Evolutionary conservation across 495 filamentous ascomycete genomes (phyloP), one percentile per base, ranked within the genome.

Genomic region (Lasiosphaeris hirsuta): DNA sequence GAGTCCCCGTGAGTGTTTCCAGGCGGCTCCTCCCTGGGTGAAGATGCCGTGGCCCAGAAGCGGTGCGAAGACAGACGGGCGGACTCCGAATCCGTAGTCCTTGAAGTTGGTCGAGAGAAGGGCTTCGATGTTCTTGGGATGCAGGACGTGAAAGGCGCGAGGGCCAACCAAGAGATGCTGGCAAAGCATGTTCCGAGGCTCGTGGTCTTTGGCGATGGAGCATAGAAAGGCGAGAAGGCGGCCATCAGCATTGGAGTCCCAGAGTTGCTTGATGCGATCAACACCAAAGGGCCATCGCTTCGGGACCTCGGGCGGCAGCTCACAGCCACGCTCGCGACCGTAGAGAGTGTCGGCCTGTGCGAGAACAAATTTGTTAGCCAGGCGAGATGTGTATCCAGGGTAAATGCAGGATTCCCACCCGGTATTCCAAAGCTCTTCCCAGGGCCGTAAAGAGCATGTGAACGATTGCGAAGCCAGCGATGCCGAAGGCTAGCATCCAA

Each of bases 261-360:
- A 72, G 19, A 72, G 62, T 49, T 72, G 60, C 52, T 67, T 63
- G 42, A 76, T 69, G 34, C 73, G 58, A 41, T 77, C 71, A 48
- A 75, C 59, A n/a, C 71, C 72, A 0, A 76, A 57, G 3, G 71
- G 73, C 70, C 72, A 76, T 59, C 65, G 66, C 17, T 67, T 69
- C 9, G 71, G 61, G 10, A 70, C 49, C 34, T 64, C 58, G 15
- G 61, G 66, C 18, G 73, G 70, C 18, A 61, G 63, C 50, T 73
- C 53, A 51, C 75, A 77, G 0, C 61, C 56, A 23, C 59, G 51
- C 36, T 51, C 18, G 10, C 23, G 52, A n/a, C 47, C 53, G 50
- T 30, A 43, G n/a, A 33, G 39, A 35, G 39, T 45, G 37, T 54
- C 51, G 19, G 30, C 14, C 51, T 54, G 10, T 30, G 23, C 5